Conservation (phyloP, 2,329 filamentous ascomycete genomes). For the Talaromyces sp. region DNA sequence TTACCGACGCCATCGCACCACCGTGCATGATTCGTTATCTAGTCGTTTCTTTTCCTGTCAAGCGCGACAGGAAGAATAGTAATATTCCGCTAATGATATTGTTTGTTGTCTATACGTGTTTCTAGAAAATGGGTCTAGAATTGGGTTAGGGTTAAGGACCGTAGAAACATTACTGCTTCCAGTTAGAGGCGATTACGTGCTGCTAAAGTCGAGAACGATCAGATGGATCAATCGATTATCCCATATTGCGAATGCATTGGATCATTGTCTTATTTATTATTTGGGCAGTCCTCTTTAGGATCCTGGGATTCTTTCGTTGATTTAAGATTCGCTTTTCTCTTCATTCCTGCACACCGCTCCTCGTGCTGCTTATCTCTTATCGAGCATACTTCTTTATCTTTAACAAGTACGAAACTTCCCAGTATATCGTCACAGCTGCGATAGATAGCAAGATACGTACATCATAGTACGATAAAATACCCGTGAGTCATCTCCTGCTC, state of each 20-base stretch:
- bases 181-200: neutral
- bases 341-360: neutral
- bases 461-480: neutral
- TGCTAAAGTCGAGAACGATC: constrained; percentile 1
- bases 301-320: neutral
- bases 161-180: neutral
- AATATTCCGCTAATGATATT: neutral
- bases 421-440: neutral
- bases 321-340: neutral
- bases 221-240: neutral
- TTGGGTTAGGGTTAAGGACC: neutral
- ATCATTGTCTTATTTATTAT: neutral
- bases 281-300: neutral
- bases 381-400: neutral
- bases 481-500: neutral
- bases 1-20: neutral
- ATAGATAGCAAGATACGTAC: neutral
- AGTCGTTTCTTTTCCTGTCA: neutral
- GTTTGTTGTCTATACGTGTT: no score
- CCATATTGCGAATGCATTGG: neutral
- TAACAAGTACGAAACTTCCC: neutral
- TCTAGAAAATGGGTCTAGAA: neutral
- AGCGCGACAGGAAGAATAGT: neutral
- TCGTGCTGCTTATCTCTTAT: neutral
- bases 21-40: neutral